Conservation (phyloP, 192 early-diverging fungal genomes). For the Coemansia sp. region DNA sequence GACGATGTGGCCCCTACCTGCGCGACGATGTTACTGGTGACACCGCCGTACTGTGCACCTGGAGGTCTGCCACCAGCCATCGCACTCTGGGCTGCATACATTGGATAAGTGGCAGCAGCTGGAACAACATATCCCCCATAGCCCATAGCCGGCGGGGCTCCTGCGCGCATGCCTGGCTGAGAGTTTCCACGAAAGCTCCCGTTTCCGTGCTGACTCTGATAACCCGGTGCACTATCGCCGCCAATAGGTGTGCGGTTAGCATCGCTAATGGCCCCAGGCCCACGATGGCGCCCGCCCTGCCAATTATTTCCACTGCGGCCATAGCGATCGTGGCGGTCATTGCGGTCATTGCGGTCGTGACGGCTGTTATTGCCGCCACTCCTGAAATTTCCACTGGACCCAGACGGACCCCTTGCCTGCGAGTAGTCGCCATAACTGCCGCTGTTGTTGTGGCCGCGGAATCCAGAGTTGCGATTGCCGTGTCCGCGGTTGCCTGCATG, state of each 20-base stretch:
- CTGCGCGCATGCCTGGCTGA: conserved; percentile 15
- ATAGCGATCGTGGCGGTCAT: conserved; percentile 32
- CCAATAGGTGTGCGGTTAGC: conserved; percentile 38
- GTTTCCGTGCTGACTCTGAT: conserved; percentile 14
- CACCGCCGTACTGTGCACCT: conserved; percentile 25
- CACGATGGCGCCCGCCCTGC: conserved; percentile 25
- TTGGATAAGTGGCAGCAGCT: conserved; percentile 17
- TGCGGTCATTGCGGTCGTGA: conserved; percentile 28
- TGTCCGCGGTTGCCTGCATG: conserved; percentile 12
- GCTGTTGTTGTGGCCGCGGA: conserved; percentile 13
- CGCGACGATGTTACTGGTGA: not conserved
- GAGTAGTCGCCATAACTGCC: conserved; percentile 3
- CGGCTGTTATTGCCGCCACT: conserved; percentile 15
- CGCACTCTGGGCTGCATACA: conserved; percentile 30
- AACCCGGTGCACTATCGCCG: not conserved
- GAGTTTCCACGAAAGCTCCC: conserved; percentile 16
- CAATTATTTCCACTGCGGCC: conserved; percentile 26
- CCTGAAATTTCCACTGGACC: conserved; percentile 1
- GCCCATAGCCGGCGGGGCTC: conserved; percentile 15
- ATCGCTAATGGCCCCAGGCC: conserved; percentile 18
- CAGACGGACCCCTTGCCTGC: conserved; percentile 5
- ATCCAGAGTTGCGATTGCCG: conserved; percentile 17
- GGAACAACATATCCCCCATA: conserved; percentile 39
- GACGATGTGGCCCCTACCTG: conserved; percentile 12
- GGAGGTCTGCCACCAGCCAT: conserved; percentile 14